These are phyloP conservation scores for Ophiostoma australiae DNA, from an alignment of 2,329 filamentous ascomycete species.

Conservation along the genomic window DNA sequence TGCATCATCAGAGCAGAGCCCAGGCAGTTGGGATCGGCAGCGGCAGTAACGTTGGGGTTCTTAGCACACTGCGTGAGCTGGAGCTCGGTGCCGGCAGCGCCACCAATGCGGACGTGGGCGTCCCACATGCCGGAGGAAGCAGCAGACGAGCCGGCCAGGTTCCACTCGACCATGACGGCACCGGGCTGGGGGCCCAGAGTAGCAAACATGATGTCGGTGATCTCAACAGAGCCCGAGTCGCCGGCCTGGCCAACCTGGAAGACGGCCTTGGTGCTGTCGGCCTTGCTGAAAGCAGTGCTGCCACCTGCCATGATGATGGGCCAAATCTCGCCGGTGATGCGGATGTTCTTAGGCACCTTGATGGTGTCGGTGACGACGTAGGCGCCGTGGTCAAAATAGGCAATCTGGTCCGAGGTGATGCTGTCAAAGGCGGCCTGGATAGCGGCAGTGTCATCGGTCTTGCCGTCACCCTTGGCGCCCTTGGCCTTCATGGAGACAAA, in stretches of 20 bases:
- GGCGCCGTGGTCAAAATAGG: conserved; percentile 71
- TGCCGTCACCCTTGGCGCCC: conserved; percentile 83
- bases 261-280: conserved; percentile 72
- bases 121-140: conserved; percentile 85
- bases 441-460: conserved; percentile 77
- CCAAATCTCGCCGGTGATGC: conserved; percentile 89
- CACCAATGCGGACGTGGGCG: conserved; percentile 89
- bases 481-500: conserved; percentile 79
- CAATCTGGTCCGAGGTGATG: conserved; percentile 57
- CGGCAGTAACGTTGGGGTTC: conserved; percentile 53
- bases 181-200: conserved; percentile 79
- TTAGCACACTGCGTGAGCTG: conserved; percentile 77
- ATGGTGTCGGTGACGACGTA: conserved; percentile 68
- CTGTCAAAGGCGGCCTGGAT: conserved; percentile 74
- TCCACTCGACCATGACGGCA: conserved; percentile 89
- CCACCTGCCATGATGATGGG: conserved; percentile 82
- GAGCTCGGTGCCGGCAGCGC: conserved; percentile 75
- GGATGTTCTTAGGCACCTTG: conserved; percentile 70
- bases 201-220: conserved; percentile 80
- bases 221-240: conserved; percentile 75
- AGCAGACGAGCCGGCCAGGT: conserved; percentile 62
- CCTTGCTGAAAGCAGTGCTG: conserved; percentile 62
- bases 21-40: conserved; percentile 59
- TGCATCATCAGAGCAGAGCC: conserved; percentile 69
- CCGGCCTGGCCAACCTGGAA: conserved; percentile 77